These are phyloP conservation scores for Pachyrhizus erosus DNA, from an alignment of 306 rosid species.

Conservation along the genomic window DNA sequence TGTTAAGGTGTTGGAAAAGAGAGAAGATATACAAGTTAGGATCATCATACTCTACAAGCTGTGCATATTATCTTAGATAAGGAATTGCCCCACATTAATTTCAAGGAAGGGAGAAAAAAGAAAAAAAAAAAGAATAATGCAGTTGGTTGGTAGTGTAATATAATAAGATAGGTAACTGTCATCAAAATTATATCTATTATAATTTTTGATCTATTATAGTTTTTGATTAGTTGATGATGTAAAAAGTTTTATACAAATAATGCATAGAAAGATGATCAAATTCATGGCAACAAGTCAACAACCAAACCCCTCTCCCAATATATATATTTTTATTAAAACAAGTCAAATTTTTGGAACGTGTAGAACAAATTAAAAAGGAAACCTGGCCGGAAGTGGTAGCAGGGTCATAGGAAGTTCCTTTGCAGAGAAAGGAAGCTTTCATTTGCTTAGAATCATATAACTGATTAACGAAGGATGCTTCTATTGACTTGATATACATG, in stretches of 20 bases:
- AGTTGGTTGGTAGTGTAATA: too few species aligned
- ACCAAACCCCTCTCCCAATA: neutral
- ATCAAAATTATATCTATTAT: too few species aligned
- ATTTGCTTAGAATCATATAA: slow-evolving; percentile 59
- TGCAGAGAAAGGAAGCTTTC: slow-evolving; percentile 23
- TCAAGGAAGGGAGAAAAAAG: neutral
- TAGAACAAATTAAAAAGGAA: neutral
- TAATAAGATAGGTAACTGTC: too few species aligned
- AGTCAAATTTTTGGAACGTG: neutral
- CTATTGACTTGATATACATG: slow-evolving; percentile 80
- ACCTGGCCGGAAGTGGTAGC: slow-evolving; percentile 64
- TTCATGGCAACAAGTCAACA: neutral
- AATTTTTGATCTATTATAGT: neutral
- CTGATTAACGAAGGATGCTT: slow-evolving; percentile 74
- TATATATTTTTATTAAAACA: neutral
- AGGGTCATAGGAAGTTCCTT: slow-evolving; percentile 7
- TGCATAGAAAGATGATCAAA: neutral
- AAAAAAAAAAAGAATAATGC: too few species aligned
- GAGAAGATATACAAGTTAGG: neutral
- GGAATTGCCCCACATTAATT: neutral
- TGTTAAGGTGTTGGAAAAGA: neutral
- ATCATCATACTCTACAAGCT: neutral
- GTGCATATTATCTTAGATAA: neutral
- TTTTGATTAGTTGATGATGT: neutral
- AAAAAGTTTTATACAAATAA: neutral